These are phyloP conservation scores for Priceomyces fermenticarens DNA, from an alignment of 805 yeast genomes.

Conservation along the genomic window DNA sequence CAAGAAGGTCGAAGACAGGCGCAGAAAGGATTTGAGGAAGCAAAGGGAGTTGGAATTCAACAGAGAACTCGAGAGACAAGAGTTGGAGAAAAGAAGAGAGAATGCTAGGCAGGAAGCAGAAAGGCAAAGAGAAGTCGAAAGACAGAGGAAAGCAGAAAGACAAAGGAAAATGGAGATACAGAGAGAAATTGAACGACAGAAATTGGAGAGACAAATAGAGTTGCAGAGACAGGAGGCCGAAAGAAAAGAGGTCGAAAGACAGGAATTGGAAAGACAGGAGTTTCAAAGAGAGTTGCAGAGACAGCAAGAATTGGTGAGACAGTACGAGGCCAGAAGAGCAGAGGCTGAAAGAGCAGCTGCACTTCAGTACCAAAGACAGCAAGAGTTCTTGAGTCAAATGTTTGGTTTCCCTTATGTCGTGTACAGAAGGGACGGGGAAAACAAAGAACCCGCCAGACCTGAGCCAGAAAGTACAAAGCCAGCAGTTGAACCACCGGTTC, in stretches of 20 bases:
- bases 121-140: constrained; percentile 4
- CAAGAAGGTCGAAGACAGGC: constrained; percentile 5
- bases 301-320: constrained; percentile 6
- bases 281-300: constrained; percentile 4
- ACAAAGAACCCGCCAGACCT: constrained; percentile 1
- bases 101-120: constrained; percentile 1
- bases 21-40: constrained; percentile 2
- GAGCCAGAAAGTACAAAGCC: not conserved
- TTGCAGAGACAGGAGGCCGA: constrained; percentile 1
- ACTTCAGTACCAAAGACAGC: constrained; percentile 14
- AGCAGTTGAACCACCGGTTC: not conserved
- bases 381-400: constrained; percentile 21
- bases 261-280: constrained; percentile 6
- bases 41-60: constrained; percentile 1
- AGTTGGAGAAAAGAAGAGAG: not conserved
- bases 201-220: constrained; percentile 6
- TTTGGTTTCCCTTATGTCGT: constrained; percentile 9
- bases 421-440: not conserved
- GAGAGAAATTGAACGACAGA: constrained; percentile 7
- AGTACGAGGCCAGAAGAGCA: constrained; percentile 7
- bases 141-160: constrained; percentile 2
- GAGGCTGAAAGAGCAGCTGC: constrained; percentile 4
- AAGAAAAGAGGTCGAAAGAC: constrained; percentile 5
- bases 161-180: constrained; percentile 3
- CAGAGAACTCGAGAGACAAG: constrained; percentile 1